Evolutionary conservation across 331 rosid species (phyloP).

Genomic region (Malus hybrid): DNA sequence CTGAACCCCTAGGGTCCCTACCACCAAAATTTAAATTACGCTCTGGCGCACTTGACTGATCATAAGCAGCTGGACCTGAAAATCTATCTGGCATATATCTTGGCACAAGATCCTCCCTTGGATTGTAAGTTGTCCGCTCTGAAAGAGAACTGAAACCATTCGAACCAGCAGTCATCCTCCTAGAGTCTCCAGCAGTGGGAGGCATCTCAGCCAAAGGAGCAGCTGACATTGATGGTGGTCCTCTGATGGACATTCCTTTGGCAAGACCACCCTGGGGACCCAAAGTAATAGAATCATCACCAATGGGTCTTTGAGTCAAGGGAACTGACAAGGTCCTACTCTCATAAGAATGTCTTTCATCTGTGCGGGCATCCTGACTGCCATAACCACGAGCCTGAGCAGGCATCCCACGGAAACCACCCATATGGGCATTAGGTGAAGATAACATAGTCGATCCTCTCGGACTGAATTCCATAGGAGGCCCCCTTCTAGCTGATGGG

Average conservation of each 20-base stretch:
- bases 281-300: constrained; percentile 62
- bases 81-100: constrained; percentile 42
- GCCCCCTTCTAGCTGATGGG: too few species aligned
- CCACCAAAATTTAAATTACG: constrained; percentile 39
- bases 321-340: constrained; percentile 52
- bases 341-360: constrained; percentile 57
- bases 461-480: constrained; percentile 35
- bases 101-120: constrained; percentile 44
- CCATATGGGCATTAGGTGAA: constrained; percentile 1
- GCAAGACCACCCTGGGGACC: constrained; percentile 97
- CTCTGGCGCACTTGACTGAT: constrained; percentile 45
- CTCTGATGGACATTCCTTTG: constrained; percentile 84
- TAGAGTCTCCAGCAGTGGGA: constrained; percentile 35
- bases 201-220: constrained; percentile 34
- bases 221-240: constrained; percentile 43
- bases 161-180: constrained; percentile 40
- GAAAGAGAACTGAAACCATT: constrained; percentile 53
- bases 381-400: constrained; percentile 57
- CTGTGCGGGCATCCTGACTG: constrained; percentile 60
- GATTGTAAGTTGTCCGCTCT: constrained; percentile 33
- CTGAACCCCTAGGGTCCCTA: constrained; percentile 51
- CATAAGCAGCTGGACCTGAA: constrained; percentile 44
- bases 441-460: too few species aligned
- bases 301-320: constrained; percentile 49
- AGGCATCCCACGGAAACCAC: constrained; percentile 55